phyloP scores from a whole-genome alignment of 2,329 filamentous ascomycete genomes.

The Beauveria australis region DNA sequence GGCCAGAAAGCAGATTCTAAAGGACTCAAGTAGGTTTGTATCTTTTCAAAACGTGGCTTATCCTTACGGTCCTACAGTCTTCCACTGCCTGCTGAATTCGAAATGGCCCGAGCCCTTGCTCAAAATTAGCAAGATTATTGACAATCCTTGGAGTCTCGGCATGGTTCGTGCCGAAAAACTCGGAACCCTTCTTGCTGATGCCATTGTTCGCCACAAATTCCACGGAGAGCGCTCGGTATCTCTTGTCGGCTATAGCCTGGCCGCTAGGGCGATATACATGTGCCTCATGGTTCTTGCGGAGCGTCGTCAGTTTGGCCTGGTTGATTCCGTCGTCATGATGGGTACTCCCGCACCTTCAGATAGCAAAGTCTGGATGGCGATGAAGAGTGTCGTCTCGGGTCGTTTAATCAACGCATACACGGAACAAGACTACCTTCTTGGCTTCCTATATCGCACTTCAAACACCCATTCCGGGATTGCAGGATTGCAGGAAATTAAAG shows the following conservation, averaged over 20 bases:
- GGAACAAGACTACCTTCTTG: constrained; percentile 78
- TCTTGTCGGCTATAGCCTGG: constrained; percentile 74
- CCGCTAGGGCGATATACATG: constrained; percentile 73
- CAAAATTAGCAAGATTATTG: constrained; percentile 65
- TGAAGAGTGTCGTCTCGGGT: constrained; percentile 72
- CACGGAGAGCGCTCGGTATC: constrained; percentile 78
- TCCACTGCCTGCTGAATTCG: constrained; percentile 48
- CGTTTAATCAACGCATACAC: constrained; percentile 88
- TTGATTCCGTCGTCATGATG: constrained; percentile 81
- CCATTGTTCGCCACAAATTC: constrained; percentile 64
- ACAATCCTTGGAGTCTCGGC: constrained; percentile 73
- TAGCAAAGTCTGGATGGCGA: constrained; percentile 62
- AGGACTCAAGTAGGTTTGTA: constrained; percentile 36
- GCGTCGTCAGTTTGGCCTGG: constrained; percentile 71
- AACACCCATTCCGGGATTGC: constrained; percentile 78
- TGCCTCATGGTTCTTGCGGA: constrained; percentile 76
- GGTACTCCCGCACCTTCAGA: constrained; percentile 72
- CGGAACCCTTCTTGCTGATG: constrained; percentile 66
- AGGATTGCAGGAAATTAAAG: constrained; percentile 66
- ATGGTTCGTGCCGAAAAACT: constrained; percentile 69
- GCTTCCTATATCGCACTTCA: constrained; percentile 77
- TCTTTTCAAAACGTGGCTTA: constrained; percentile 7
- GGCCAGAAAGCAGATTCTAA: constrained; percentile 47
- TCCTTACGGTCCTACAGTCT: constrained; percentile 27
- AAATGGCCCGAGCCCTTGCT: constrained; percentile 56